Percentiles rank a stretch among this genome's conserved stretches.
Evolutionary conservation across 305 asterid species (phyloP).

Genomic region (Lippia alba): DNA sequence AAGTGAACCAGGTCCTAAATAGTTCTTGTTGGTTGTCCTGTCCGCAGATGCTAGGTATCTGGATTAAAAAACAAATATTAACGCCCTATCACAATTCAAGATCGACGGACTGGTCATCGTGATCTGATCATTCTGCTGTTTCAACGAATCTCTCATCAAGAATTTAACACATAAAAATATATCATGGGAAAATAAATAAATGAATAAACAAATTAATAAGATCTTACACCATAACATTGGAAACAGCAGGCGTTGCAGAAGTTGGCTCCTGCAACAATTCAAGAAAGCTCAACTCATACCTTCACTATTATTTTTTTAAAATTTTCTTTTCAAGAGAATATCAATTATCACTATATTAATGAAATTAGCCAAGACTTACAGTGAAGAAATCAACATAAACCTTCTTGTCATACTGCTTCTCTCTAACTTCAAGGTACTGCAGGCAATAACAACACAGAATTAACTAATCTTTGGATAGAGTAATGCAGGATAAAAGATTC

Average conservation of each 20-base stretch:
- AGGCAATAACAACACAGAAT: constrained; percentile 11
- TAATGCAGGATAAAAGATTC: not conserved
- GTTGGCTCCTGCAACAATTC: constrained; percentile 54
- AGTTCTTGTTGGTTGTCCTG: constrained; percentile 74
- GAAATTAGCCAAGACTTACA: constrained; percentile 48
- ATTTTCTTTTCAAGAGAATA: not conserved
- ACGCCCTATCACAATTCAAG: too few species aligned
- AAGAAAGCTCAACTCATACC: not conserved
- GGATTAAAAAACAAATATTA: constrained; percentile 19
- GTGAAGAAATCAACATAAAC: constrained; percentile 75
- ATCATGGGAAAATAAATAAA: constrained; percentile 13
- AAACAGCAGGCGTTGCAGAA: constrained; percentile 56
- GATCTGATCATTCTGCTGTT: too few species aligned
- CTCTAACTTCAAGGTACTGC: constrained; percentile 94
- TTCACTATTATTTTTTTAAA: not conserved
- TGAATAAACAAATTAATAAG: too few species aligned
- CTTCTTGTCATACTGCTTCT: constrained; percentile 94
- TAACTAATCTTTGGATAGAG: not conserved
- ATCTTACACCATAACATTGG: constrained; percentile 86
- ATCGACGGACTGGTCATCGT: too few species aligned
- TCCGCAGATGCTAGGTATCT: constrained; percentile 90
- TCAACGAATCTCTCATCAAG: too few species aligned
- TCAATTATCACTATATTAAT: not conserved
- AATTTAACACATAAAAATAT: constrained; percentile 23
- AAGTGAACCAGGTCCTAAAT: constrained; percentile 87